A percentile compares a stretch with the other conserved stretches of the same genome.
phyloP scores from a whole-genome alignment of 257 asterid genomes.

The Mentha longifolia region DNA sequence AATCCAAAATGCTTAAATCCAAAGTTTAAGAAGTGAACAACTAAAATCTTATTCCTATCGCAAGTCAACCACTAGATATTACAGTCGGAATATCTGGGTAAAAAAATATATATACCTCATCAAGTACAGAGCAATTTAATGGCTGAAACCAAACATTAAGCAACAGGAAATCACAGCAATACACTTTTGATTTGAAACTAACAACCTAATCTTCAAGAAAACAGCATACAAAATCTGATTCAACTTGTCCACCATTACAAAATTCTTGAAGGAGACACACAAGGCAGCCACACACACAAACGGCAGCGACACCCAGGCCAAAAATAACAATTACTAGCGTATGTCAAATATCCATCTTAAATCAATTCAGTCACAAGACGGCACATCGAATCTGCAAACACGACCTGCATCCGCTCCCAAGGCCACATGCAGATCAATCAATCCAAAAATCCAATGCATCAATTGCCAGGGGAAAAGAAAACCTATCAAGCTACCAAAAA shows the following conservation, averaged over 20 bases:
- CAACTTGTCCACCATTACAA: conserved; percentile 9
- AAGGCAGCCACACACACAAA: background rate
- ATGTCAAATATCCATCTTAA: conserved; percentile 1
- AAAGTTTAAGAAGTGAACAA: background rate
- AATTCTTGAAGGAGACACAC: background rate
- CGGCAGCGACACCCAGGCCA: background rate
- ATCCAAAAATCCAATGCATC: conserved; percentile 23
- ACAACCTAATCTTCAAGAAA: conserved; percentile 17
- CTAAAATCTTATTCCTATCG: background rate
- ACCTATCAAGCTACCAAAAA: conserved; percentile 5
- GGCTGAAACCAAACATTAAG: background rate
- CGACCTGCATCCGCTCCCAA: conserved; percentile 9
- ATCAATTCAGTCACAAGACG: conserved; percentile 20
- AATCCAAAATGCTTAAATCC: background rate
- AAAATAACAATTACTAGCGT: conserved; percentile 12
- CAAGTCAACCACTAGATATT: conserved; percentile 1
- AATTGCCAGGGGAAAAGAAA: background rate
- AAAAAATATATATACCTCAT: background rate
- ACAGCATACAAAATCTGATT: conserved; percentile 15
- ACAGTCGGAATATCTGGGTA: background rate
- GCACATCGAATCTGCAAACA: conserved; percentile 28
- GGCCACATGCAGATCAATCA: conserved; percentile 32
- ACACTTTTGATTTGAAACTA: conserved; percentile 6
- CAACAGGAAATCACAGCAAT: conserved; percentile 14
- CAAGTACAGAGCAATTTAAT: conserved; percentile 11